Evolutionary conservation across 1,139 yeast species (phyloP).

Genomic region (Blastobotrys capitulatus): DNA sequence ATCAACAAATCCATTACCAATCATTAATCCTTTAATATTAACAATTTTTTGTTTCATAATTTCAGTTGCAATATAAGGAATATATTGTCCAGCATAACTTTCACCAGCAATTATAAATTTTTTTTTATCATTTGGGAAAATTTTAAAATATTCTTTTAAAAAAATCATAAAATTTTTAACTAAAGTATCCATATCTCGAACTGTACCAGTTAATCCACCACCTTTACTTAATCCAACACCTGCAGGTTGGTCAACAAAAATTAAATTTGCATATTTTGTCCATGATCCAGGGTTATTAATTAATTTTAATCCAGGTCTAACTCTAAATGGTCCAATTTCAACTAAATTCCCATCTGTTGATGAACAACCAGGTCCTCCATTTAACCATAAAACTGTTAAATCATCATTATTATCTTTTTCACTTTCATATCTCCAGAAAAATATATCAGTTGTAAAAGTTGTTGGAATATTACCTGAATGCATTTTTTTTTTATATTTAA

Average conservation of each 20-base stretch:
- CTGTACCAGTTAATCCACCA: constrained; percentile 47
- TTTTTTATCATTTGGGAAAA: constrained; percentile 65
- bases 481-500: constrained; percentile 31
- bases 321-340: constrained; percentile 86
- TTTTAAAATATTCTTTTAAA: constrained; percentile 55
- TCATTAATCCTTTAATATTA: constrained; percentile 59
- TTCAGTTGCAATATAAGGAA: constrained; percentile 76
- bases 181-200: constrained; percentile 40
- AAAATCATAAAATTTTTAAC: constrained; percentile 60
- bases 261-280: constrained; percentile 71
- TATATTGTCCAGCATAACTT: constrained; percentile 94
- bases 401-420: constrained; percentile 23
- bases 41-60: constrained; percentile 38
- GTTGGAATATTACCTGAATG: constrained; percentile 29
- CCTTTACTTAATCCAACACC: constrained; percentile 88
- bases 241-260: constrained; percentile 91
- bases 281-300: constrained; percentile 69
- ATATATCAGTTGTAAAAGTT: constrained; percentile 40
- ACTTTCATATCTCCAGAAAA: constrained; percentile 59
- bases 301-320: constrained; percentile 37
- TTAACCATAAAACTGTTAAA: constrained; percentile 62
- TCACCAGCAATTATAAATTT: constrained; percentile 86
- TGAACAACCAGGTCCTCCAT: constrained; percentile 89
- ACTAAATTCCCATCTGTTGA: constrained; percentile 95
- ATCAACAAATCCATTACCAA: constrained; percentile 95